phyloP scores from a whole-genome alignment of 192 early-diverging fungal genomes.

The Linnemannia zychae region DNA sequence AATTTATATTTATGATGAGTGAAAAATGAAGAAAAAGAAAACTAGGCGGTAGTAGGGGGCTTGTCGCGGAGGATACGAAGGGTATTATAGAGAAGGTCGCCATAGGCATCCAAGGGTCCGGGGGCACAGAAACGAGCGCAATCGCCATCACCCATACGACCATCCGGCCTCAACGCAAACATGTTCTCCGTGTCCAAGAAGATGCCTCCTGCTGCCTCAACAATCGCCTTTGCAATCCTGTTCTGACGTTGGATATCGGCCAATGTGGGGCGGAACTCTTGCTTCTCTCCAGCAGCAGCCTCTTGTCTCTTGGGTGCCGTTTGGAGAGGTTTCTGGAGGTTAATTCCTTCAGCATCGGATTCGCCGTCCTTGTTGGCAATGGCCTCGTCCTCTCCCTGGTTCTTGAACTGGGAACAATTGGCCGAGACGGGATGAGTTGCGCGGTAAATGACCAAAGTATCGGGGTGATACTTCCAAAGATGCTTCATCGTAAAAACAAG shows the following conservation, averaged over 20 bases:
- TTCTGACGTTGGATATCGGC: constrained; percentile 65
- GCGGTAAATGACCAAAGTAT: constrained; percentile 63
- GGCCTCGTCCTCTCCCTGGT: constrained; percentile 46
- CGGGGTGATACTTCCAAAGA: constrained; percentile 52
- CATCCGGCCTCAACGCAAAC: constrained; percentile 63
- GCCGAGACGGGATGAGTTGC: constrained; percentile 60
- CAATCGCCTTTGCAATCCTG: constrained; percentile 61
- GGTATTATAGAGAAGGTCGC: constrained; percentile 51
- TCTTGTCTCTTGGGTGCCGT: constrained; percentile 39
- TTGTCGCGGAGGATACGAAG: constrained; percentile 31
- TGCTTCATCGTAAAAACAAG: constrained; percentile 58
- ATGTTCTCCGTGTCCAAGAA: constrained; percentile 63
- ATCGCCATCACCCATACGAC: constrained; percentile 66
- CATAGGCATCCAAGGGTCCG: constrained; percentile 67
- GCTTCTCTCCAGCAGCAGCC: constrained; percentile 47
- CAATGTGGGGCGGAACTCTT: constrained; percentile 37
- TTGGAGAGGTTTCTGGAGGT: constrained; percentile 43
- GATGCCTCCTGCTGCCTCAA: constrained; percentile 67
- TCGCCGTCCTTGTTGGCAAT: constrained; percentile 25
- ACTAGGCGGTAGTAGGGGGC: neutral
- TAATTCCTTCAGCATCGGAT: constrained; percentile 27
- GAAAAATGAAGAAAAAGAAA: neutral
- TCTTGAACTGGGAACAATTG: constrained; percentile 57
- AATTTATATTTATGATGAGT: neutral
- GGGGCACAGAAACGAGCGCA: constrained; percentile 71